phyloP scores from a whole-genome alignment of 2,329 filamentous ascomycete species.

The Paraphaeosphaeria sporulosa region DNA sequence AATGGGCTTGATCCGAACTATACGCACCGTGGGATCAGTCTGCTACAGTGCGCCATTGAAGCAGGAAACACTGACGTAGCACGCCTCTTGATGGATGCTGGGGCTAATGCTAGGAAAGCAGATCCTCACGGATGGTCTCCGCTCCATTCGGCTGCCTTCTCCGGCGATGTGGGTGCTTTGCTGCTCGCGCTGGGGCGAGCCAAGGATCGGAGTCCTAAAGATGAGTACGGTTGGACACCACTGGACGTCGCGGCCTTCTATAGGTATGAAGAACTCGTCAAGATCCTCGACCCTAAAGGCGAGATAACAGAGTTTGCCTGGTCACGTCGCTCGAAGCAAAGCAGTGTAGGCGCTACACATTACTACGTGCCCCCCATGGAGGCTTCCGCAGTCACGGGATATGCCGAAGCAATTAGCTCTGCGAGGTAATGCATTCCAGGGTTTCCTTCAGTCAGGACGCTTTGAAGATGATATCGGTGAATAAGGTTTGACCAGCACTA shows the following conservation, averaged over 20 bases:
- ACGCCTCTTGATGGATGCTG: neutral
- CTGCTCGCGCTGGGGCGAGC: neutral
- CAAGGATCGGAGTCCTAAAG: neutral
- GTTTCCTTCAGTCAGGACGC: no score
- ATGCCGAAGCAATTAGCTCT: neutral
- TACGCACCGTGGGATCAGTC: neutral
- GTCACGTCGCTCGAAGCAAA: neutral
- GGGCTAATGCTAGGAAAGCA: neutral
- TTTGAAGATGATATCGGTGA: no score
- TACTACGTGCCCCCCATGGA: constrained; percentile 1
- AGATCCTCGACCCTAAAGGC: neutral
- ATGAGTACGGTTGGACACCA: constrained; percentile 2
- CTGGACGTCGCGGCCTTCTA: neutral
- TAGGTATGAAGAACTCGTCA: neutral
- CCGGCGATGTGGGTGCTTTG: neutral
- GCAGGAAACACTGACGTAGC: neutral
- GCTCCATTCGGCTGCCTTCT: constrained; percentile 1
- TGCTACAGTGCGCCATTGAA: constrained; percentile 4
- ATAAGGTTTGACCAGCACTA: no score
- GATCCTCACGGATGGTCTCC: constrained; percentile 2
- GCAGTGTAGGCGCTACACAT: neutral
- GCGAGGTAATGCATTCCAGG: neutral
- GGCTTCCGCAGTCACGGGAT: neutral
- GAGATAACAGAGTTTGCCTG: constrained; percentile 1
- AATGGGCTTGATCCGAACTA: neutral